Percentiles rank a stretch among this genome's conserved stretches.
Evolutionary conservation across 306 rosid genomes (phyloP).

Genomic region (cucumber (Cucumis sativus)): Cucumber_9930_V3 NC_026655.2:28033501-28034000

Average conservation of each 20-base stretch:
- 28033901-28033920: too few relatives aligned
- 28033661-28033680: slow-evolving; percentile 24
- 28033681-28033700: slow-evolving; percentile 47
- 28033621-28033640: slow-evolving; percentile 20
- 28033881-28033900: too few relatives aligned
- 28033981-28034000: too few relatives aligned
- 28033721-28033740: slow-evolving; percentile 25
- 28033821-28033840: neutral
- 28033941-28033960: too few relatives aligned
- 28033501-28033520: slow-evolving; percentile 53
- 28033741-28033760: slow-evolving; percentile 33
- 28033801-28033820: neutral
- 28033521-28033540: slow-evolving; percentile 10
- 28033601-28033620: slow-evolving; percentile 14
- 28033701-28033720: slow-evolving; percentile 35
- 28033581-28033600: slow-evolving; percentile 22
- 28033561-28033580: slow-evolving; percentile 40
- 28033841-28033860: neutral
- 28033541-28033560: slow-evolving; percentile 17
- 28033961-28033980: too few relatives aligned
- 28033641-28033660: slow-evolving; percentile 30
- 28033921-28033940: too few relatives aligned
- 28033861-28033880: too few relatives aligned
- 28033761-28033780: slow-evolving; percentile 40
- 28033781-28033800: slow-evolving; percentile 24